These are phyloP conservation scores for Fremontodendron californicum DNA, from an alignment of 345 rosid genomes.

Conservation along the genomic window DNA sequence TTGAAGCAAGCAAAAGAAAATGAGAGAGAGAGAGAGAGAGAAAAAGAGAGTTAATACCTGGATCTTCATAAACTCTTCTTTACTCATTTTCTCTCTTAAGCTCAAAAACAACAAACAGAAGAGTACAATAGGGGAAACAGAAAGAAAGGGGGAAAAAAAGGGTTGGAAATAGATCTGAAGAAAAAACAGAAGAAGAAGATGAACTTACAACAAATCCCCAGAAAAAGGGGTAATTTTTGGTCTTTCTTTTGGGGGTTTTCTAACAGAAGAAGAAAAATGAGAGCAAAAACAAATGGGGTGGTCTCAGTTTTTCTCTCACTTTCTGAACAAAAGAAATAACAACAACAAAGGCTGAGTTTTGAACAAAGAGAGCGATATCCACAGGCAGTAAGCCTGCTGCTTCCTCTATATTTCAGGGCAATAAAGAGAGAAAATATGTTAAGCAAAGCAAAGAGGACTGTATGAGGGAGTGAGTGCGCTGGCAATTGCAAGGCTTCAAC, in stretches of 20 bases:
- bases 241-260: slow-evolving; percentile 15
- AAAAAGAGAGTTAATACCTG: slow-evolving; percentile 49
- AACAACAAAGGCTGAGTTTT: slow-evolving; percentile 15
- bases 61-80: slow-evolving; percentile 96
- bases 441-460: neutral
- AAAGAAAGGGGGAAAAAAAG: neutral
- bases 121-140: slow-evolving; percentile 11
- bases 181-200: slow-evolving; percentile 14
- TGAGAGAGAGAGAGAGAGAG: neutral
- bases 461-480: slow-evolving; percentile 23
- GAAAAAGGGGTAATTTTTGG: slow-evolving; percentile 16
- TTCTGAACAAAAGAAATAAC: slow-evolving; percentile 24
- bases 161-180: slow-evolving; percentile 45
- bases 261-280: slow-evolving; percentile 11
- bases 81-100: slow-evolving; percentile 53
- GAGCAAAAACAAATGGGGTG: slow-evolving; percentile 14
- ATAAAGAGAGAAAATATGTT: slow-evolving; percentile 8
- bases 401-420: slow-evolving; percentile 51
- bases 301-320: slow-evolving; percentile 10
- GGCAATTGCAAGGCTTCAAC: slow-evolving; percentile 27
- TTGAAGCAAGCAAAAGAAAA: neutral
- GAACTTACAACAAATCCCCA: slow-evolving; percentile 6
- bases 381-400: slow-evolving; percentile 18
- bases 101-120: slow-evolving; percentile 27
- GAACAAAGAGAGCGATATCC: slow-evolving; percentile 18